Evolutionary conservation across 2,329 filamentous ascomycete species (phyloP), one percentile per base, ranked within the genome.

Genomic region (Aspergillus sp.): DNA sequence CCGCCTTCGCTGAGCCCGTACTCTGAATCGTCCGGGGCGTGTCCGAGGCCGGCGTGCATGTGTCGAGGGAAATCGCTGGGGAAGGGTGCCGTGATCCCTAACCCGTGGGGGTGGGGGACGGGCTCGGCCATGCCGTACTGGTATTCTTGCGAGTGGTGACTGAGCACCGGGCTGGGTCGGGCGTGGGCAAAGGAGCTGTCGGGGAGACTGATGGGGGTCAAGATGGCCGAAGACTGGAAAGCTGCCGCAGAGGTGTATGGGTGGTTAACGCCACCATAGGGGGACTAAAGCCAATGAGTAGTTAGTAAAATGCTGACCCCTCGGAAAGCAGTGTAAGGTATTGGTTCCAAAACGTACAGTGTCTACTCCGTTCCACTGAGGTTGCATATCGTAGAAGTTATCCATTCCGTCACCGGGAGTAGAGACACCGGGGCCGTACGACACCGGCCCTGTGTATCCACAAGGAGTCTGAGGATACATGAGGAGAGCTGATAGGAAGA

Each of bases 171-270:
- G 52, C 73, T 77, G 3, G 71, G 68, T 53, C 68, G 65, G 16
- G 69, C 54, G 54, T 70, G 67, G 24, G 63, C 57, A 56, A 74
- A 74, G 36, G 72, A 69, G 63, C 58, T 73, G 57, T 76, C 74
- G 3, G 74, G 68, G 14, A 78, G 69, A 56, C 76, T 77, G 63
- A 77, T 71, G 32, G 77, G 75, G 4, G 76, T 78, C 46, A 77
- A 63, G 49, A 75, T 67, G 55, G 67, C 62, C 18, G 62, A 57
- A 45, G 71, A 58, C 58, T 68, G 69, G 49, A 71, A 73, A 32
- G 70, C 52, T 36, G 67, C 55, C 36, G 69, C 65, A n/a, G 71
- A 67, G 56, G 69, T 74, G 62, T 77, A 78, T 3, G 74, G 67
- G 54, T 72, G 65, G 49, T 61, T 63, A 32, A 69, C 57, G 18